Evolutionary conservation across 257 asterid species (phyloP), one percentile per base, ranked within the genome.

Genomic region (Echites panduratus): DNA sequence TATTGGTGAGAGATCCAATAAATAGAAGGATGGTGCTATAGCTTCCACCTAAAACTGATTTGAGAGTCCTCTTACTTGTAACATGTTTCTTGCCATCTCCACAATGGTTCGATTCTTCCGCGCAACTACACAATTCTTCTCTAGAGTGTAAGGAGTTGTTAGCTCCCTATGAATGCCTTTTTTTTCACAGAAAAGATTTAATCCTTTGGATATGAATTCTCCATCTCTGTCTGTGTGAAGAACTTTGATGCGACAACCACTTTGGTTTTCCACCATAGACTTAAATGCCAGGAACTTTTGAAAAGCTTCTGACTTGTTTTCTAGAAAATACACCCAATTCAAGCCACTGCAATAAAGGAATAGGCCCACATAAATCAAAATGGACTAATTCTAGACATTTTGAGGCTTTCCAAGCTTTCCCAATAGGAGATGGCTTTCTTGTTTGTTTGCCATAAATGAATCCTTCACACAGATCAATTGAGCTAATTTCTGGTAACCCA

Each of bases 41-140:
- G 26, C 10, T n/a, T 53, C 26, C 3, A 6, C 70, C 84, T 75
- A 71, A 27, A 75, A 70, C 0, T 50, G 35, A 41, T 71, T 61
- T 10, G 66, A 7, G 7, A 61, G 27, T 0, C 43, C 38, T 19
- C 22, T 56, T 1, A 12, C 41, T 12, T 20, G 6, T 9, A 68
- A 10, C 54, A 48, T 48, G 24, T 74, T 68, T 52, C 81, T 5
- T 1, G 48, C 62, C 79, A 83, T 74, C 2, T 78, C 76, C 7
- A 79, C 3, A 12, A 82, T 11, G 3, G 62, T 80, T 7, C 38
- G 26, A 29, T 83, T 79, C 4, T 79, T 71, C 19, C 66, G 3
- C 13, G 79, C 80, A 0, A 63, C 73, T 0, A 72, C 52, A 2
- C 80, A 78, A 50, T 83, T 83, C 62, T 83, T 72, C 27, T 79